Conservation (phyloP, 2,329 filamentous ascomycete species). For the Talaromyces amestolkiae region DNA sequence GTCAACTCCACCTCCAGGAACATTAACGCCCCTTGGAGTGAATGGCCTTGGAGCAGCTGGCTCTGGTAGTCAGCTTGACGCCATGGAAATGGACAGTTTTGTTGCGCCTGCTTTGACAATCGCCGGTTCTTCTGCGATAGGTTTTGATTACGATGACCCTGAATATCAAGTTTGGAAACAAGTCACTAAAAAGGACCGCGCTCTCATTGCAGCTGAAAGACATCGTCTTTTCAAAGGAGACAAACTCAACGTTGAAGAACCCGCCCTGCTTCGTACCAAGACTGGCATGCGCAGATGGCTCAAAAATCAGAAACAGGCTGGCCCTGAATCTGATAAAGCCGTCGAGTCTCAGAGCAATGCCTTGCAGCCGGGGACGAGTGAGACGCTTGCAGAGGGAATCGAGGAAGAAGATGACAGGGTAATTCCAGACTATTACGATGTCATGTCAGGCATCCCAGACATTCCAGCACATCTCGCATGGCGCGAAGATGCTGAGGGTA, state of each 20-base stretch:
- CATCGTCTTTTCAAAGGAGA: slow-evolving; percentile 82
- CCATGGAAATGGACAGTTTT: slow-evolving; percentile 79
- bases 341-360: slow-evolving; percentile 47
- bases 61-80: slow-evolving; percentile 70
- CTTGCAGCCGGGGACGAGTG: slow-evolving; percentile 54
- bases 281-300: slow-evolving; percentile 87
- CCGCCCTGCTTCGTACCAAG: slow-evolving; percentile 79
- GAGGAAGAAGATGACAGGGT: slow-evolving; percentile 75
- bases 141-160: slow-evolving; percentile 78
- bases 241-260: slow-evolving; percentile 80
- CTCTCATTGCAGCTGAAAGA: slow-evolving; percentile 78
- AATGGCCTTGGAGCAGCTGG: slow-evolving; percentile 63
- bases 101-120: slow-evolving; percentile 66
- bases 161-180: slow-evolving; percentile 99
- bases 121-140: slow-evolving; percentile 66
- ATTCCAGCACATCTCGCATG: slow-evolving; percentile 75
- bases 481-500: slow-evolving; percentile 84
- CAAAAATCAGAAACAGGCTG: slow-evolving; percentile 71
- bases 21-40: slow-evolving; percentile 69
- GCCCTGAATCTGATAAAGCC: slow-evolving; percentile 51
- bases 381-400: slow-evolving; percentile 92
- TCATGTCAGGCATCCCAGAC: slow-evolving; percentile 80
- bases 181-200: slow-evolving; percentile 93
- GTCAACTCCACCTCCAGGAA: slow-evolving; percentile 74
- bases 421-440: slow-evolving; percentile 92